Evolutionary conservation across 2,329 filamentous ascomycete species (phyloP).

Genomic region (Claviceps cyperi): DNA sequence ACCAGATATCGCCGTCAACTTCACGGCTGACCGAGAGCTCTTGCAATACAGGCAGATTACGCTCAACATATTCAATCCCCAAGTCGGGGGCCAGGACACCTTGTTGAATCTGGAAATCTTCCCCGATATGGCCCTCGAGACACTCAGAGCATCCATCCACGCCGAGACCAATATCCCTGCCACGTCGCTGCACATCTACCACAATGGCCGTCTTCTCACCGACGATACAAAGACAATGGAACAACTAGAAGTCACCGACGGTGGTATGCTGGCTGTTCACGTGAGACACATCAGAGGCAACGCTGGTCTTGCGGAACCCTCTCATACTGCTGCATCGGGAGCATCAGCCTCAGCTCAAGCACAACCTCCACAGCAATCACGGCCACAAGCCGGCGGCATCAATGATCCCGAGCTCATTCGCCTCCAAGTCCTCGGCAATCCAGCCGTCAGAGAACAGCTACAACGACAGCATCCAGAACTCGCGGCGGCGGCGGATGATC

Average conservation of each 20-base stretch:
- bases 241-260: slow-evolving; percentile 66
- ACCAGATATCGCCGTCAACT: not conserved
- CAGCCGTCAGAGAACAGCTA: slow-evolving; percentile 55
- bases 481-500: slow-evolving; percentile 60
- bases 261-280: slow-evolving; percentile 84
- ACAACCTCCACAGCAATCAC: slow-evolving; percentile 18
- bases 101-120: slow-evolving; percentile 73
- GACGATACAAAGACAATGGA: slow-evolving; percentile 71
- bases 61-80: slow-evolving; percentile 66
- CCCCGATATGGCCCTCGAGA: slow-evolving; percentile 66
- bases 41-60: slow-evolving; percentile 58
- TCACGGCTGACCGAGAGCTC: slow-evolving; percentile 2
- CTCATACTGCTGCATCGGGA: slow-evolving; percentile 16
- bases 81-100: slow-evolving; percentile 52
- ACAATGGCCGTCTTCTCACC: slow-evolving; percentile 70
- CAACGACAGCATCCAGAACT: slow-evolving; percentile 62
- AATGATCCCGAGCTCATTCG: slow-evolving; percentile 71
- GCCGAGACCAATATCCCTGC: slow-evolving; percentile 65
- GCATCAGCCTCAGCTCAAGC: slow-evolving; percentile 20
- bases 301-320: slow-evolving; percentile 12
- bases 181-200: slow-evolving; percentile 68
- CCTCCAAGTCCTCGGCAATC: slow-evolving; percentile 68
- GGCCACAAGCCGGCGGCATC: slow-evolving; percentile 19
- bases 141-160: slow-evolving; percentile 78
- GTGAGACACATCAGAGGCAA: slow-evolving; percentile 46